Percentiles rank a stretch among this genome's conserved stretches.
Evolutionary conservation across 2,329 filamentous ascomycete genomes (phyloP).

Genomic region (Talaromyces albobiverticillius): DNA sequence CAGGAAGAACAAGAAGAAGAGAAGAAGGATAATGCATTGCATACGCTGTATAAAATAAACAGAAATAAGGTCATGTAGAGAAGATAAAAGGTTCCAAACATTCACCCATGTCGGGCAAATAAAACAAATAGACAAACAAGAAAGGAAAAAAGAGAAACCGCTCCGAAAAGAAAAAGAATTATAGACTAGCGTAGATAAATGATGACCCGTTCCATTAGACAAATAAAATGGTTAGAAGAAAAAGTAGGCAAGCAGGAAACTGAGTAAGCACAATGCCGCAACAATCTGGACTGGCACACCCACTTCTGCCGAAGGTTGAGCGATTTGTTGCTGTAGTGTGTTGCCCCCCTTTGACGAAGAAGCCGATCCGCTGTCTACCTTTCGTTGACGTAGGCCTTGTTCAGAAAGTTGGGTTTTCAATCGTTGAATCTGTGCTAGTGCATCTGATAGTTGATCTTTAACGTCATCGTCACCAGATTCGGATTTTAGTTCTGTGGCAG

Average conservation of each 20-base stretch:
- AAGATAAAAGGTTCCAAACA: neutral
- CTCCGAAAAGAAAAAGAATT: slow-evolving; percentile 2
- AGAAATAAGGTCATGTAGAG: neutral
- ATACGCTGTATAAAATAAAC: slow-evolving; percentile 3
- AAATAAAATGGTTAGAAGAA: slow-evolving; percentile 67
- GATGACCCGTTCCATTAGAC: neutral
- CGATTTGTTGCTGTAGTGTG: slow-evolving; percentile 52
- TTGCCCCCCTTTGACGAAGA: slow-evolving; percentile 41
- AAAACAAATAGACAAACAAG: neutral
- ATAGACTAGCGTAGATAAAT: slow-evolving; percentile 10
- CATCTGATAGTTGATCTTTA: slow-evolving; percentile 65
- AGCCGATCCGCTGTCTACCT: slow-evolving; percentile 55
- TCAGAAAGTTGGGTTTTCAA: slow-evolving; percentile 65
- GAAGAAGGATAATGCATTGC: slow-evolving; percentile 2
- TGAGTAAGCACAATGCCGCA: slow-evolving; percentile 77
- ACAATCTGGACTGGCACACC: slow-evolving; percentile 86
- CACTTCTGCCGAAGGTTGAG: slow-evolving; percentile 52
- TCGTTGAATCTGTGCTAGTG: slow-evolving; percentile 68
- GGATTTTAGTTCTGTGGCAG: slow-evolving; percentile 58
- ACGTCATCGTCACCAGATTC: neutral
- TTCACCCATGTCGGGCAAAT: neutral
- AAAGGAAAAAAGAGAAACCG: neutral
- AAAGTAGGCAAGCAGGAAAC: slow-evolving; percentile 92
- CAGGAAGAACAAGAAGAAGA: slow-evolving; percentile 17
- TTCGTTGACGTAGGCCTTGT: slow-evolving; percentile 69